Evolutionary conservation across 768 basidiomycete species (phyloP), one percentile per base, ranked within the genome.

Genomic region (Termitomyces sp.): DNA sequence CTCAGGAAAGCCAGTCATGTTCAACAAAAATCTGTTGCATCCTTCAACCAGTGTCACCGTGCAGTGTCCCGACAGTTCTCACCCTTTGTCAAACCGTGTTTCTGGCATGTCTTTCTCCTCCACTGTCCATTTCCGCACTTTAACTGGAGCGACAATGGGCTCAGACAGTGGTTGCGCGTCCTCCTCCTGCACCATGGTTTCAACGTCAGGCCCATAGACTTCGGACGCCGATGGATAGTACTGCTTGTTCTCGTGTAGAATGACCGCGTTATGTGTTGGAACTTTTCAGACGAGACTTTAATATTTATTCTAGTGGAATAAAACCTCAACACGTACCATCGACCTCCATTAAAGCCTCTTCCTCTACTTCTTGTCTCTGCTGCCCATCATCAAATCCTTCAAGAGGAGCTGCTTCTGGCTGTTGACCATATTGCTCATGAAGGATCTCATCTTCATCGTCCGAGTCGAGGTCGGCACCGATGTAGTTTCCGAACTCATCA

Each of bases 31-130:
- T 16, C 96, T 98, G 66, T 6, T 58, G 37, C 22, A 24, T 39
- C 26, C 37, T 64, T 44, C 66, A 50, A 45, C 53, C 29, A 31
- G 3, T 39, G 33, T 24, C 24, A n/a, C 47, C 55, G 52, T 53
- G 44, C 51, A 18, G 59, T 6, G 66, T 56, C 53, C 39, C 54
- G 44, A 52, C 50, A 52, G 44, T 7, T 69, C 90, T 65, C 70
- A 97, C 93, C 90, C 87, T 75, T 95, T 94, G 76, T 98, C 95
- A 72, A 90, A 99, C n/a, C 97, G 85, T 59, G 95, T 98, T 70
- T 92, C 87, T 26, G 95, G 96, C 81, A 97, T 87, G 62, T 88
- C 90, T 73, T 96, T 96, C 75, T 97, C 94, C 68, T 96, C 93
- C 7, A 98, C 86, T 0, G 86, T 84, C 89, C 96, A 99, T 80